phyloP scores from a whole-genome alignment of 371 early-diverging fungal genomes.

The Mucor lusitanicus region DNA sequence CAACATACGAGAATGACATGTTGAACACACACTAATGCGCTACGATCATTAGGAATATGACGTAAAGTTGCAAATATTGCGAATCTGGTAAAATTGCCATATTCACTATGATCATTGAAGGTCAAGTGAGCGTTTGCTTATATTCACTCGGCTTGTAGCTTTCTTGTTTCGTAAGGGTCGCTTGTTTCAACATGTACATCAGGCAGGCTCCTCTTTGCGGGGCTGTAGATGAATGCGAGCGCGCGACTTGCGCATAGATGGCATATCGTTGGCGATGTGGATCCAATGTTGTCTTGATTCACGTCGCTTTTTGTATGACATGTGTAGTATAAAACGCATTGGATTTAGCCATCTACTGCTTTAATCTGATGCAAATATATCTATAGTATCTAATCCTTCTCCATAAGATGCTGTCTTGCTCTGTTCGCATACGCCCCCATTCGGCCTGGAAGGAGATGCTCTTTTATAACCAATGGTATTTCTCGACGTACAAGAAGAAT shows the following conservation, averaged over 20 bases:
- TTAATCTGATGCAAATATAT: too few species aligned
- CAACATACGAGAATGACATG: background rate
- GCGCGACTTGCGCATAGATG: background rate
- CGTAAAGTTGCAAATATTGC: background rate
- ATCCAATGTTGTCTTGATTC: background rate
- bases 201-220: too few species aligned
- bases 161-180: background rate
- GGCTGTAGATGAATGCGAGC: background rate
- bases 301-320: background rate
- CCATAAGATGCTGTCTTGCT: background rate
- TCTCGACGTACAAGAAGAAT: background rate
- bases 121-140: background rate
- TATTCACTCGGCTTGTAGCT: background rate
- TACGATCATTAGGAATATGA: background rate
- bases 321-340: background rate
- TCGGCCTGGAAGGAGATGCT: background rate
- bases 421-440: background rate
- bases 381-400: background rate
- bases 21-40: background rate
- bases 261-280: background rate
- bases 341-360: background rate
- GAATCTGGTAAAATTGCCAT: background rate
- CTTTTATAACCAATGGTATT: background rate
- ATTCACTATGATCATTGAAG: background rate
- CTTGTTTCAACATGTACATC: background rate